Base-by-base conservation (phyloP, 768 basidiomycete genomes). In the Leccinum pellstonianum region DNA sequence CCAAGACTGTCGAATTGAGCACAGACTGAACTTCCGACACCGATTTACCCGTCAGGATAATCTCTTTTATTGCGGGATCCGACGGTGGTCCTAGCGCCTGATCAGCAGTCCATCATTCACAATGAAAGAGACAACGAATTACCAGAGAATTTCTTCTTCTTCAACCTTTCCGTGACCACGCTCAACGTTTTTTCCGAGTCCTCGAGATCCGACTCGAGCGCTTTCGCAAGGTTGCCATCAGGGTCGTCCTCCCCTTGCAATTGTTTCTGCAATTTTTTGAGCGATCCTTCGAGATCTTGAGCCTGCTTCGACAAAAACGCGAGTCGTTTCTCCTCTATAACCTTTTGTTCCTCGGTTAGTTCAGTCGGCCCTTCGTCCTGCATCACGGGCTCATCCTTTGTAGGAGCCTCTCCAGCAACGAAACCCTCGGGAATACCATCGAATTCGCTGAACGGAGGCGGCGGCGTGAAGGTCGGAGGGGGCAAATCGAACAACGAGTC, bases 371-470 rank as follows among this genome's bases (percentile, higher is more conserved):
- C 38, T 35, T 69, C 62, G 14, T 66, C 70, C 33, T 68, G 68
- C 25, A 62, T 63, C 6, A 61, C 48, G 1, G 57, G 51, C 5
- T 66, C 72, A 29, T 59, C 46, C 9, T 19, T 48, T 17, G 41
- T 46, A 19, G 54, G 54, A 17, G 25, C 58, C 9, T 57, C 64
- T 29, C 50, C 63, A 52, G 49, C 58, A 48, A 53, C 56, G 50
- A 17, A 4, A 14, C 6, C 58, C 3, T 57, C 59, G 3, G 33
- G 51, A 37, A 54, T 57, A 15, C 63, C 64, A 14, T 19, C 60
- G 10, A 68, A 60, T 31, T 72, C 68, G 5, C 46, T 68, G 33
- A 70, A 75, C 1, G 72, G 64, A 12, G 72, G 72, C 5, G 73
- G 72, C 8, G 72, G 72, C 10, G 67, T 52, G 5, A 61, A 3